These are phyloP conservation scores for Cercospora janseana DNA, from an alignment of 2,329 filamentous ascomycete species.

Conservation along the genomic window DNA sequence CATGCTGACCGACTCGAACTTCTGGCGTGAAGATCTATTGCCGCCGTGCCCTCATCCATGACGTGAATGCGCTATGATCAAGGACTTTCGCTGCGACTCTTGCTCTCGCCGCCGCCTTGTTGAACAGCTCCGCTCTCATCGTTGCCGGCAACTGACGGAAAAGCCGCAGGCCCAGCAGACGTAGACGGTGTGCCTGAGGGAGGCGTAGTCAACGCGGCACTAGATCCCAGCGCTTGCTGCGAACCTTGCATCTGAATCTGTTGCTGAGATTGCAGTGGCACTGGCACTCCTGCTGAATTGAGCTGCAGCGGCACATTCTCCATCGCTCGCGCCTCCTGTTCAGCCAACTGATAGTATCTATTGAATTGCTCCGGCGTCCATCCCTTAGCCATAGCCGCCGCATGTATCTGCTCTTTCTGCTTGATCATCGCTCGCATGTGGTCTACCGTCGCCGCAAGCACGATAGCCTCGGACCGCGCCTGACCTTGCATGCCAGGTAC, in stretches of 20 bases:
- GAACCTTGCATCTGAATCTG: background rate
- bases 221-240: background rate
- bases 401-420: slow-evolving; percentile 38
- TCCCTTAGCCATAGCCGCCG: slow-evolving; percentile 34
- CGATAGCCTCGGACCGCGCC: slow-evolving; percentile 78
- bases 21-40: background rate
- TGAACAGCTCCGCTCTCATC: background rate
- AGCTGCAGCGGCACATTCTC: slow-evolving; percentile 1
- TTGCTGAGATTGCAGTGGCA: background rate
- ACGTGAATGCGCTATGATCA: no score
- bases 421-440: slow-evolving; percentile 43
- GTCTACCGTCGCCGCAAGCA: slow-evolving; percentile 60
- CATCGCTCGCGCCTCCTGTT: slow-evolving; percentile 6
- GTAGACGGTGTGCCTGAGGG: background rate
- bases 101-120: background rate
- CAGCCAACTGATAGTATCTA: slow-evolving; percentile 15
- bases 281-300: slow-evolving; percentile 5
- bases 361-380: slow-evolving; percentile 20
- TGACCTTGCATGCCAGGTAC: slow-evolving; percentile 81
- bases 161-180: background rate
- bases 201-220: background rate
- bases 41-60: background rate
- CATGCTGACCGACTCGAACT: background rate
- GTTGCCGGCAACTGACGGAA: background rate
- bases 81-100: background rate